phyloP scores from a whole-genome alignment of 1,284 basidiomycete genomes.

The Termitomyces sp. region DNA sequence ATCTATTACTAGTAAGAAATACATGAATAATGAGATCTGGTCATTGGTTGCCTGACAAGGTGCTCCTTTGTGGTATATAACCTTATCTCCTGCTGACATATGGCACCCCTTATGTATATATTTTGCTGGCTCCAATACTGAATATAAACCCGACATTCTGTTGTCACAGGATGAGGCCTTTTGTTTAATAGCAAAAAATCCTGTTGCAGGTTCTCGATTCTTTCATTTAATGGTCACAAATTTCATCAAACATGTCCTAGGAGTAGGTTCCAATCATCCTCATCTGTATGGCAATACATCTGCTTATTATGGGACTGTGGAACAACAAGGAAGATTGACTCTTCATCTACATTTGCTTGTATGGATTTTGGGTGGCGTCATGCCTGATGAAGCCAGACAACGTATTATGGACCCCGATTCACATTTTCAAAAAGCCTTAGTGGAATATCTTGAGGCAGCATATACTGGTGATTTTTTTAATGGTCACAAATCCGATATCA shows the following conservation, averaged over 20 bases:
- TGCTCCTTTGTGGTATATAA: conserved; percentile 34
- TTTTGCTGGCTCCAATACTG: conserved; percentile 18
- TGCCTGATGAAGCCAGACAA: conserved; percentile 24
- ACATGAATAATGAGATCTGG: conserved; percentile 35
- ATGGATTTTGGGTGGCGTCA: conserved; percentile 24
- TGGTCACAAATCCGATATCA: too few species aligned
- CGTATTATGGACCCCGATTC: conserved; percentile 20
- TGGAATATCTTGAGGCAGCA: conserved; percentile 22
- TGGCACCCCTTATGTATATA: conserved; percentile 29
- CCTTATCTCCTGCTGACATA: conserved; percentile 30
- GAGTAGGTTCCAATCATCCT: conserved; percentile 15
- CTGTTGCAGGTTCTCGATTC: conserved; percentile 27
- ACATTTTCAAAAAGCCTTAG: conserved; percentile 19
- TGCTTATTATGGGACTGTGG: conserved; percentile 33
- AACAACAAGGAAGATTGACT: conserved; percentile 32
- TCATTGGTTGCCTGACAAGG: conserved; percentile 27
- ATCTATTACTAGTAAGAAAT: conserved; percentile 30
- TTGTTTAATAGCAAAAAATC: conserved; percentile 21
- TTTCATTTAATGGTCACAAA: conserved; percentile 26
- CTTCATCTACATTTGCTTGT: conserved; percentile 31
- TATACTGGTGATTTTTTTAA: conserved; percentile 22
- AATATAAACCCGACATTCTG: background rate
- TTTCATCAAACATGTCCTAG: conserved; percentile 27
- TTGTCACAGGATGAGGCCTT: background rate
- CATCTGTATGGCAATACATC: conserved; percentile 29